Conservation (phyloP, 2,329 filamentous ascomycete genomes). For the Akanthomyces dipterigenus region DNA sequence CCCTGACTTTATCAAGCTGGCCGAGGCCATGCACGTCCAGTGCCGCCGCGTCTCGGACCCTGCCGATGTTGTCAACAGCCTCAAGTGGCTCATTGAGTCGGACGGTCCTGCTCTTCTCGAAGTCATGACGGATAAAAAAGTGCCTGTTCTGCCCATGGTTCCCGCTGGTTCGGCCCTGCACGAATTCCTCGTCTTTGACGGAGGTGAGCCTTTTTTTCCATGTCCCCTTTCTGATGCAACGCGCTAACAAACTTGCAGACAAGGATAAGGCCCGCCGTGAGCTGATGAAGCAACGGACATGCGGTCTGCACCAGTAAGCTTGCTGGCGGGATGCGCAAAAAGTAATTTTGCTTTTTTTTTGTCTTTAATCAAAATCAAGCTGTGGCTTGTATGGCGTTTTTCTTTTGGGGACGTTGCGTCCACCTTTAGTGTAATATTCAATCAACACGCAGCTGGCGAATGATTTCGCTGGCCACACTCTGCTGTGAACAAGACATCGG, state of each 20-base stretch:
- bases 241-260: constrained; percentile 40
- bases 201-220: constrained; percentile 21
- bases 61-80: constrained; percentile 66
- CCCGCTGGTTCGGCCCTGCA: constrained; percentile 80
- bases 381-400: constrained; percentile 1
- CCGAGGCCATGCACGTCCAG: constrained; percentile 85
- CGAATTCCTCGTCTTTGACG: constrained; percentile 63
- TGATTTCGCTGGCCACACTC: not conserved
- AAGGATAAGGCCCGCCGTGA: constrained; percentile 63
- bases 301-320: constrained; percentile 35
- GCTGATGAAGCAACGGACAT: constrained; percentile 58
- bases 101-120: constrained; percentile 92
- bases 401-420: not conserved
- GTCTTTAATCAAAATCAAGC: not conserved
- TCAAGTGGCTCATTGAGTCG: constrained; percentile 82
- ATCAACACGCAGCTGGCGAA: constrained; percentile 1
- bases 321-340: not conserved
- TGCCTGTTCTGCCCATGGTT: constrained; percentile 97
- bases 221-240: not conserved
- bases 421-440: not conserved
- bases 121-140: constrained; percentile 84
- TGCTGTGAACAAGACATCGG: not conserved
- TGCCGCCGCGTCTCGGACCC: constrained; percentile 65
- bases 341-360: not conserved
- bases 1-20: constrained; percentile 85